These are phyloP conservation scores for Pinus taeda DNA, from an alignment of 75 land plant species.

Conservation along the genomic window DNA sequence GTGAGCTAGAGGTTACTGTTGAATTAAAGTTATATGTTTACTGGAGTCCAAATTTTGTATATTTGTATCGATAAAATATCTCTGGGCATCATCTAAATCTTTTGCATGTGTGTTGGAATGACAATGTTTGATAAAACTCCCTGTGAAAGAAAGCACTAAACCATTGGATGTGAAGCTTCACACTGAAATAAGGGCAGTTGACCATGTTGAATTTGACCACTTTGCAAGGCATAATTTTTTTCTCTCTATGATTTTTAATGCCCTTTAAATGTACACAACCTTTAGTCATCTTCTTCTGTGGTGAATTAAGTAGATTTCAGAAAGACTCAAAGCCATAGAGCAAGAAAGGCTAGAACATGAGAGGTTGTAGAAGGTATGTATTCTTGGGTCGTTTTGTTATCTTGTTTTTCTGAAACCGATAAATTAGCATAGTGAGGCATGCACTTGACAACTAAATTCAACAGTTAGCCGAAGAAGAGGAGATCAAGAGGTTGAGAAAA, in stretches of 20 bases:
- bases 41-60: too few relatives aligned
- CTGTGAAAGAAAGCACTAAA: slow-evolving; percentile 61
- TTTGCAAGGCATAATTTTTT: slow-evolving; percentile 34
- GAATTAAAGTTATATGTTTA: too few relatives aligned
- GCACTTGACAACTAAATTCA: too few relatives aligned
- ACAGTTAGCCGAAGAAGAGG: too few relatives aligned
- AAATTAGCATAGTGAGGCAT: too few relatives aligned
- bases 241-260: neutral
- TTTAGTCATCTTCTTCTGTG: neutral
- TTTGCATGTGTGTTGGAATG: neutral
- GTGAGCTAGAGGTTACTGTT: too few relatives aligned
- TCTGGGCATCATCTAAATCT: too few relatives aligned
- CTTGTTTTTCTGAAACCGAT: too few relatives aligned
- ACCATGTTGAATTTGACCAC: slow-evolving; percentile 81
- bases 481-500: too few relatives aligned
- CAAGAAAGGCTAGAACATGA: slow-evolving; percentile 62
- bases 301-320: slow-evolving; percentile 44
- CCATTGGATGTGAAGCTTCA: slow-evolving; percentile 66
- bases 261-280: neutral
- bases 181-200: slow-evolving; percentile 69
- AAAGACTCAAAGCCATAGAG: slow-evolving; percentile 49
- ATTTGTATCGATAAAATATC: too few relatives aligned
- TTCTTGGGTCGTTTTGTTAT: slow-evolving; percentile 1
- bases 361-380: slow-evolving; percentile 58
- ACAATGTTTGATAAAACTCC: slow-evolving; percentile 66